Percentiles rank a stretch among this genome's conserved stretches.
phyloP scores from a whole-genome alignment of 192 early-diverging fungal genomes.

The Mortierella hygrophila region DNA sequence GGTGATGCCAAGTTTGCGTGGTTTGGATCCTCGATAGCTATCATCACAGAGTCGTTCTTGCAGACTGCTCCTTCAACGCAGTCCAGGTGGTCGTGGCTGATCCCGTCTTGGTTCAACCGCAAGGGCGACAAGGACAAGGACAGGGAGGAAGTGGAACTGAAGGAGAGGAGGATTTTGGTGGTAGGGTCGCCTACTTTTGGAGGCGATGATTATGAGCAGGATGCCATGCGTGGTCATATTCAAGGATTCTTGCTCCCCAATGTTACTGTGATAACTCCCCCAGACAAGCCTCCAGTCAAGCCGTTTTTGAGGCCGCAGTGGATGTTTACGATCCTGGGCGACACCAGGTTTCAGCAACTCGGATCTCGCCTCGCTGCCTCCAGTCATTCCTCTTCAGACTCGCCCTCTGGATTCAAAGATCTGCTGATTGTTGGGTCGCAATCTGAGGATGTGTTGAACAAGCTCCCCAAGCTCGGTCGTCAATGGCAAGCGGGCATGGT shows the following conservation, averaged over 20 bases:
- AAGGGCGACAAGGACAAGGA: neutral
- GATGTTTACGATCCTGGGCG: slow-evolving; percentile 51
- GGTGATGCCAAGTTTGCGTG: slow-evolving; percentile 28
- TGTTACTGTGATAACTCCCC: neutral
- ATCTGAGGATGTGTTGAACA: slow-evolving; percentile 30
- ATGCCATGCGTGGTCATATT: slow-evolving; percentile 62
- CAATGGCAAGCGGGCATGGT: slow-evolving; percentile 52
- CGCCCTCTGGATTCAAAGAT: slow-evolving; percentile 1
- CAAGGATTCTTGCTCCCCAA: slow-evolving; percentile 61
- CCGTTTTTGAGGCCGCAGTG: neutral
- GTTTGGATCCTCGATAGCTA: slow-evolving; percentile 39
- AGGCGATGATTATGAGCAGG: slow-evolving; percentile 18
- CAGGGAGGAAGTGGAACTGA: neutral
- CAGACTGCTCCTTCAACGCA: neutral
- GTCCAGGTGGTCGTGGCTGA: neutral
- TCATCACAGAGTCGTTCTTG: neutral
- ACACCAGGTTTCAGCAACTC: slow-evolving; percentile 54
- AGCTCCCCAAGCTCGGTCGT: slow-evolving; percentile 26
- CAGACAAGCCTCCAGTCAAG: neutral
- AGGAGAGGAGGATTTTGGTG: slow-evolving; percentile 25
- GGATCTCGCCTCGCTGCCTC: slow-evolving; percentile 30
- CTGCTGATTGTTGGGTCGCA: slow-evolving; percentile 43
- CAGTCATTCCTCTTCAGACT: too few species aligned
- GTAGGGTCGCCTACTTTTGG: slow-evolving; percentile 48
- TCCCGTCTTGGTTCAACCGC: neutral